phyloP scores from a whole-genome alignment of 106 monocot genomes.

The Triglochin maritima region DNA sequence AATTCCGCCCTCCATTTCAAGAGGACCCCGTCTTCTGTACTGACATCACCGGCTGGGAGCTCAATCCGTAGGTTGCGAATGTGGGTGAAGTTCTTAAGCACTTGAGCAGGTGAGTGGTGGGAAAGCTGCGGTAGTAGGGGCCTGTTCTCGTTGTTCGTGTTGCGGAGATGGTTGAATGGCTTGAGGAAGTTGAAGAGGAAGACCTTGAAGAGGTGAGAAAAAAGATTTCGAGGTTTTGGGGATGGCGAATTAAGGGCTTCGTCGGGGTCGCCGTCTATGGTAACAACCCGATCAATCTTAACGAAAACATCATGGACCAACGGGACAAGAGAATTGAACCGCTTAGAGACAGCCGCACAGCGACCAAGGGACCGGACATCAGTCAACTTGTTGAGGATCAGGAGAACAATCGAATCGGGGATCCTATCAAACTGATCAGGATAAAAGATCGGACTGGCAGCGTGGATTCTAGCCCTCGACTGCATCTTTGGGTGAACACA shows the following conservation, averaged over 20 bases:
- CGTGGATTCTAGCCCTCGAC: slow-evolving; percentile 42
- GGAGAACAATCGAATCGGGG: slow-evolving; percentile 58
- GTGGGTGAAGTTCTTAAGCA: slow-evolving; percentile 62
- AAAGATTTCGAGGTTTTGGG: slow-evolving; percentile 40
- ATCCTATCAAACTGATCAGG: slow-evolving; percentile 52
- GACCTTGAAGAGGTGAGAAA: slow-evolving; percentile 57
- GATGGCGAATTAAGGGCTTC: slow-evolving; percentile 33
- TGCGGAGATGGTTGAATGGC: slow-evolving; percentile 46
- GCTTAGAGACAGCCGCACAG: slow-evolving; percentile 55
- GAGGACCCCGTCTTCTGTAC: slow-evolving; percentile 68
- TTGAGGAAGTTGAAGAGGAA: slow-evolving; percentile 49
- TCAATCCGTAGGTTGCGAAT: slow-evolving; percentile 50
- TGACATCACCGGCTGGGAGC: slow-evolving; percentile 75
- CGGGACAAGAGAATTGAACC: slow-evolving; percentile 59
- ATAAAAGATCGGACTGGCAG: slow-evolving; percentile 27
- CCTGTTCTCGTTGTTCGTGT: slow-evolving; percentile 23
- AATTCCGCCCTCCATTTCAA: slow-evolving; percentile 84
- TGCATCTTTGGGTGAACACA: slow-evolving; percentile 27
- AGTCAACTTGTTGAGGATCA: slow-evolving; percentile 65
- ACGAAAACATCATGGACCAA: slow-evolving; percentile 54
- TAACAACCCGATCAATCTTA: slow-evolving; percentile 71
- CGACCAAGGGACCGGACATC: slow-evolving; percentile 71
- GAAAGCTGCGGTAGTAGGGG: slow-evolving; percentile 68
- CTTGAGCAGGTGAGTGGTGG: slow-evolving; percentile 70
- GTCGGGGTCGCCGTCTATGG: slow-evolving; percentile 55